These are phyloP conservation scores for Fibroporia radiculosa DNA, from an alignment of 768 basidiomycete genomes.

Conservation along the genomic window DNA sequence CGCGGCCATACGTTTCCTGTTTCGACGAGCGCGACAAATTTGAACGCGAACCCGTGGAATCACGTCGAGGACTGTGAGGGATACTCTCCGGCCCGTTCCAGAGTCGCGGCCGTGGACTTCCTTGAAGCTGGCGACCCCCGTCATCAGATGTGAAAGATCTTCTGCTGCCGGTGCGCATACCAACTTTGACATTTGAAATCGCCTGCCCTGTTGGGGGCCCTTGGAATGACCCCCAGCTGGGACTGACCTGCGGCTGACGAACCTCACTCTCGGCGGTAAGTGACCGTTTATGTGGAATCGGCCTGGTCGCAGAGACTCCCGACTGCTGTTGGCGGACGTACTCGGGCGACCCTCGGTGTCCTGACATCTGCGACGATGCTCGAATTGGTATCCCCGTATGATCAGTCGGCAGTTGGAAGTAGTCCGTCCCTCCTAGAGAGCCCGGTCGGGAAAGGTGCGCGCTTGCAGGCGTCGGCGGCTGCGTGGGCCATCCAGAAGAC, in stretches of 20 bases:
- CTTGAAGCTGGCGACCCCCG: slow-evolving; percentile 3
- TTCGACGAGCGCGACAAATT: slow-evolving; percentile 15
- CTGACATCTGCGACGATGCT: slow-evolving; percentile 9
- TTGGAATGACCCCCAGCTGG: neutral
- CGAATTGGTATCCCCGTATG: slow-evolving; percentile 10
- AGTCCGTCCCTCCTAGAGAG: neutral
- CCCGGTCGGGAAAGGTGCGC: neutral
- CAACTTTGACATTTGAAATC: neutral
- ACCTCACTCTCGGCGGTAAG: slow-evolving; percentile 6
- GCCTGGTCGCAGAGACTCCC: slow-evolving; percentile 5
- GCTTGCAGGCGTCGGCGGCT: neutral
- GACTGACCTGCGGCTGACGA: slow-evolving; percentile 5
- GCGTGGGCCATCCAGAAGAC: neutral
- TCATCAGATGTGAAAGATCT: slow-evolving; percentile 9
- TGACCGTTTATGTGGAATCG: slow-evolving; percentile 10
- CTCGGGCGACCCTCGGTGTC: slow-evolving; percentile 12
- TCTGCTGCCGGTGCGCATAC: slow-evolving; percentile 1
- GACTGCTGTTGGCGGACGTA: slow-evolving; percentile 4
- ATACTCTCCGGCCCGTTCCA: slow-evolving; percentile 1
- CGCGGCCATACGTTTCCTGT: slow-evolving; percentile 9
- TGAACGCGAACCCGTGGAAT: slow-evolving; percentile 18
- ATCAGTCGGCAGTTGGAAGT: slow-evolving; percentile 1
- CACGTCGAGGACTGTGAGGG: slow-evolving; percentile 10
- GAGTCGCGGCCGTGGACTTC: neutral
- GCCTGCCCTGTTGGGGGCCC: slow-evolving; percentile 6